Conservation (phyloP, 2,329 filamentous ascomycete species). For the Teratosphaeriaceae sp. region DNA sequence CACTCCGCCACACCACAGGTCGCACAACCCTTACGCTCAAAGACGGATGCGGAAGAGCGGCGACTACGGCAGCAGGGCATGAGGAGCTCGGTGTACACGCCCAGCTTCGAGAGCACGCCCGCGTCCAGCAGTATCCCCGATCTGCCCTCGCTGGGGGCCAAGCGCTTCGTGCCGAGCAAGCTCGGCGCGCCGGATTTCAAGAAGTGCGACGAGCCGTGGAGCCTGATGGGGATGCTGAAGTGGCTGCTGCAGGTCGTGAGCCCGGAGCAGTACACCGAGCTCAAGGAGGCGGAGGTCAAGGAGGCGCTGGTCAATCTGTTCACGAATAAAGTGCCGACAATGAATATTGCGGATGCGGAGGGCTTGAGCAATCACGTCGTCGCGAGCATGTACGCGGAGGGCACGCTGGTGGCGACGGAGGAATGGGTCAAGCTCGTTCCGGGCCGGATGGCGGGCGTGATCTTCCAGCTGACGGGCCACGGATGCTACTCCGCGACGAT, state of each 20-base stretch:
- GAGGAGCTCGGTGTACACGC: constrained; percentile 32
- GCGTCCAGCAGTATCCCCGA: constrained; percentile 23
- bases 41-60: constrained; percentile 79
- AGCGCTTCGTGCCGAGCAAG: constrained; percentile 62
- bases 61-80: constrained; percentile 44
- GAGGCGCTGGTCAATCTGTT: constrained; percentile 86
- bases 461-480: constrained; percentile 85
- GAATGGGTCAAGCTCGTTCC: constrained; percentile 95
- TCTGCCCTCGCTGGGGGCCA: constrained; percentile 28
- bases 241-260: constrained; percentile 81
- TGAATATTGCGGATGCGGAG: constrained; percentile 97
- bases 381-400: constrained; percentile 68
- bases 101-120: constrained; percentile 32
- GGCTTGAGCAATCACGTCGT: constrained; percentile 73
- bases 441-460: constrained; percentile 75
- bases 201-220: constrained; percentile 86
- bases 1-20: constrained; percentile 75
- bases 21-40: constrained; percentile 78
- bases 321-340: constrained; percentile 90
- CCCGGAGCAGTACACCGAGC: constrained; percentile 74
- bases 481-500: constrained; percentile 87
- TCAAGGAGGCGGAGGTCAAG: constrained; percentile 76
- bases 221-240: constrained; percentile 73
- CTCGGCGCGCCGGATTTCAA: constrained; percentile 73
- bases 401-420: constrained; percentile 77